Percentiles rank a stretch among this genome's conserved stretches.
Evolutionary conservation across 192 early-diverging fungal species (phyloP).

Genomic region (Coemansia javaensis): DNA sequence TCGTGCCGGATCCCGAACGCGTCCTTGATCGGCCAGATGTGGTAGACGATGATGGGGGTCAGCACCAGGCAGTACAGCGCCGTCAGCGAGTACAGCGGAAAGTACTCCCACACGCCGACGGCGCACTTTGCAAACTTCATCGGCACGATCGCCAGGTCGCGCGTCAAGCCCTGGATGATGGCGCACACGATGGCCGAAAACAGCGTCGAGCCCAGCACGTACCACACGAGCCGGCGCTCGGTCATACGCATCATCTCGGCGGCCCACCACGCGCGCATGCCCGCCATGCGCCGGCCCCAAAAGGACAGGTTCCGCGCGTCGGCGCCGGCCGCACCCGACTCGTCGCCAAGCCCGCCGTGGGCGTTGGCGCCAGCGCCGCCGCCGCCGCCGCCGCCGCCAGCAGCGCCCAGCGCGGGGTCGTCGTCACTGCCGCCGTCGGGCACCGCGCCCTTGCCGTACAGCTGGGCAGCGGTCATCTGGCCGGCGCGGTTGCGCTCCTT

Average conservation of each 20-base stretch:
- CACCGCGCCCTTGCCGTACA: slow-evolving; percentile 41
- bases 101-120: slow-evolving; percentile 52
- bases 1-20: slow-evolving; percentile 48
- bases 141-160: slow-evolving; percentile 38
- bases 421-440: too few relatives aligned
- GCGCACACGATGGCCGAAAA: slow-evolving; percentile 36
- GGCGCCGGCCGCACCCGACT: neutral
- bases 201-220: slow-evolving; percentile 28
- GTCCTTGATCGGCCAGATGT: slow-evolving; percentile 50
- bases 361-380: neutral
- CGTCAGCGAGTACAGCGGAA: slow-evolving; percentile 38
- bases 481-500: slow-evolving; percentile 48
- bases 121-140: slow-evolving; percentile 43
- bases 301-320: neutral
- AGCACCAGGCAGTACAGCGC: slow-evolving; percentile 43
- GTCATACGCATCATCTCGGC: slow-evolving; percentile 39
- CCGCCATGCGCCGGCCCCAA: neutral
- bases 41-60: slow-evolving; percentile 46
- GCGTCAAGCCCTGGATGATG: slow-evolving; percentile 43
- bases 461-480: slow-evolving; percentile 48
- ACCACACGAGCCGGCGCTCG: slow-evolving; percentile 45
- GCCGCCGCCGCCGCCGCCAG: neutral
- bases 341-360: neutral
- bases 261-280: slow-evolving; percentile 28
- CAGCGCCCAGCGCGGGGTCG: slow-evolving; percentile 13